These are phyloP conservation scores for Botrytis paeoniae DNA, from an alignment of 2,329 filamentous ascomycete genomes.

Conservation along the genomic window DNA sequence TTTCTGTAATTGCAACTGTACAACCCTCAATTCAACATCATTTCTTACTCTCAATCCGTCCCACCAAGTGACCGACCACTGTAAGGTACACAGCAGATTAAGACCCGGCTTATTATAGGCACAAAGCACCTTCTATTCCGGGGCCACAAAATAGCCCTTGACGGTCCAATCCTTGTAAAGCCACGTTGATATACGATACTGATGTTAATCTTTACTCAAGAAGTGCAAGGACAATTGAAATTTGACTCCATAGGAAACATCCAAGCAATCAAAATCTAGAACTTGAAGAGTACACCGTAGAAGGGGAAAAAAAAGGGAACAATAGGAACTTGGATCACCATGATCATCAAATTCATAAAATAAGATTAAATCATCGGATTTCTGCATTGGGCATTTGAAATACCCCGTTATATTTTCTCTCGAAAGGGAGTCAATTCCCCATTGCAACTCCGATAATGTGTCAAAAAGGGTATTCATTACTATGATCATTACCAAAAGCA, in stretches of 20 bases:
- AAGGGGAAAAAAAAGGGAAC: background rate
- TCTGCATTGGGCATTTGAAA: background rate
- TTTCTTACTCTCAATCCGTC: background rate
- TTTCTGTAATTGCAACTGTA: background rate
- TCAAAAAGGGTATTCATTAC: background rate
- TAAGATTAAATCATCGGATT: background rate
- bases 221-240: background rate
- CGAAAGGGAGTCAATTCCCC: background rate
- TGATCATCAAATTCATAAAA: background rate
- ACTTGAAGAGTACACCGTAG: background rate
- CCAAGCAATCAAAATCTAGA: background rate
- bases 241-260: constrained; percentile 6
- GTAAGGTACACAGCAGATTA: background rate
- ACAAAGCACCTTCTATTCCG: background rate
- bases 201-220: background rate
- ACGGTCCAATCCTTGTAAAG: background rate
- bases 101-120: background rate
- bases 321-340: background rate
- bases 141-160: background rate
- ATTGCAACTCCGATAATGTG: background rate
- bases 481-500: background rate
- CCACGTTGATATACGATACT: background rate
- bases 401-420: background rate
- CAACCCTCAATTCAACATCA: background rate
- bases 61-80: background rate